These are phyloP conservation scores for Penicillium fuscoglaucum DNA, from an alignment of 2,329 filamentous ascomycete species.

Conservation along the genomic window DNA sequence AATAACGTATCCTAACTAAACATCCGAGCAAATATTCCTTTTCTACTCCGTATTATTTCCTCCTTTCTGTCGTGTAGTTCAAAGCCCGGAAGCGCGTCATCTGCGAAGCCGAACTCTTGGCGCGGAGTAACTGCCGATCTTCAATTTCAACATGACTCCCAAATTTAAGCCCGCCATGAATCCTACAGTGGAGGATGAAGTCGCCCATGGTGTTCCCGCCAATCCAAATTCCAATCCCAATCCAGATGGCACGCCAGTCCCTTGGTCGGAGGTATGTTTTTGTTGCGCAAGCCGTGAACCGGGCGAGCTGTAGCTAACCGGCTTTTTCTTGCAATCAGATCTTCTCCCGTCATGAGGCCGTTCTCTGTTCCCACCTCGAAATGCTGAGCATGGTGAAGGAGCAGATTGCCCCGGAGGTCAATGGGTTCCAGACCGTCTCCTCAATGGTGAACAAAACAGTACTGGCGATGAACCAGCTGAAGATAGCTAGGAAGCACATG, in stretches of 20 bases:
- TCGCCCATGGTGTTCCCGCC: not conserved
- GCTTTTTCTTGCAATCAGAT: conserved; percentile 29
- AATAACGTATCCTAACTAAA: not conserved
- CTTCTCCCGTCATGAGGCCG: conserved; percentile 43
- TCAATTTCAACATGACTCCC: conserved; percentile 8
- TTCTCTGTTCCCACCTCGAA: conserved; percentile 42
- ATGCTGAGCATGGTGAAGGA: conserved; percentile 39
- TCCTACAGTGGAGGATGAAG: not conserved
- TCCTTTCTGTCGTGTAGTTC: not conserved
- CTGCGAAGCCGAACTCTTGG: conserved; percentile 16
- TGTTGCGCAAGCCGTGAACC: not conserved
- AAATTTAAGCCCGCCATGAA: conserved; percentile 12
- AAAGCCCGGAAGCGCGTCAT: conserved; percentile 7
- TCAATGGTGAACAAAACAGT: conserved; percentile 43
- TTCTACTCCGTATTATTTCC: not conserved
- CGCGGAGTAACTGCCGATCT: conserved; percentile 28
- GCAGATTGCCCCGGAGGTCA: conserved; percentile 30
- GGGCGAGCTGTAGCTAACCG: not conserved
- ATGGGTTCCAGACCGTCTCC: conserved; percentile 34
- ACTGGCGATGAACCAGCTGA: conserved; percentile 40
- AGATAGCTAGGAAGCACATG: conserved; percentile 37
- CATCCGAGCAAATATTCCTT: no score
- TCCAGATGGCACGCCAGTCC: conserved; percentile 5
- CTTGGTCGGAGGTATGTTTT: conserved; percentile 26
- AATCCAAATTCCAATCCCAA: not conserved